Conservation (phyloP, 2,329 filamentous ascomycete species). For the Aspergillus carbonarius region DNA sequence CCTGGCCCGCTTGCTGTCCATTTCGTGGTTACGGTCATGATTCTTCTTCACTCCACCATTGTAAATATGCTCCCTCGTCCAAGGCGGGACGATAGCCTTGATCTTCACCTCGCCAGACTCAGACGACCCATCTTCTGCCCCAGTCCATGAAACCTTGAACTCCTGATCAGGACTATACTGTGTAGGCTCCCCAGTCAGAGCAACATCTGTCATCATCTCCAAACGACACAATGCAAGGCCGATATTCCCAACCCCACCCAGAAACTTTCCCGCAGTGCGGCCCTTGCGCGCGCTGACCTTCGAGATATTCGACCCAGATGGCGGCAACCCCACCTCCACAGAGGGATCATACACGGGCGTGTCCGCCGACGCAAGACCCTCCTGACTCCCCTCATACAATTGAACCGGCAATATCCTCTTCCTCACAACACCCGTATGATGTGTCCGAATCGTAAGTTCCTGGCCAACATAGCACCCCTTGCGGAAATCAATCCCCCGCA, state of each 20-base stretch:
- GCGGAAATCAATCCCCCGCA: constrained; percentile 82
- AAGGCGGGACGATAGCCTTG: constrained; percentile 81
- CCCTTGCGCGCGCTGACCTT: constrained; percentile 52
- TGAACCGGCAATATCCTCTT: constrained; percentile 83
- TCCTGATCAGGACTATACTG: constrained; percentile 61
- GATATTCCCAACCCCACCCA: constrained; percentile 77
- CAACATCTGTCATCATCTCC: constrained; percentile 84
- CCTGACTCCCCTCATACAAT: constrained; percentile 59
- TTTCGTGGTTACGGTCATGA: constrained; percentile 19
- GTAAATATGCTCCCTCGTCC: constrained; percentile 56
- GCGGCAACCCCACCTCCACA: constrained; percentile 30
- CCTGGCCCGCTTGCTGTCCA: constrained; percentile 35
- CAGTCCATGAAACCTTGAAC: constrained; percentile 58
- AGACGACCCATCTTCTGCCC: constrained; percentile 43
- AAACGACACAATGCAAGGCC: constrained; percentile 83
- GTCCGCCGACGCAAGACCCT: constrained; percentile 50
- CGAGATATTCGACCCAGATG: constrained; percentile 53
- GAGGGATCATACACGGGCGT: constrained; percentile 38
- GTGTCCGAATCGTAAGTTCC: constrained; percentile 92
- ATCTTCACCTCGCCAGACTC: constrained; percentile 53
- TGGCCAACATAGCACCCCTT: constrained; percentile 98
- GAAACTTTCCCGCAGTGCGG: constrained; percentile 76
- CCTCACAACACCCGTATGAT: constrained; percentile 88
- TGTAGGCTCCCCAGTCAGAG: constrained; percentile 66
- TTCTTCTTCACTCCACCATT: constrained; percentile 40